Evolutionary conservation across 805 yeast genomes (phyloP).

Genomic region (Candida ponderosae): DNA sequence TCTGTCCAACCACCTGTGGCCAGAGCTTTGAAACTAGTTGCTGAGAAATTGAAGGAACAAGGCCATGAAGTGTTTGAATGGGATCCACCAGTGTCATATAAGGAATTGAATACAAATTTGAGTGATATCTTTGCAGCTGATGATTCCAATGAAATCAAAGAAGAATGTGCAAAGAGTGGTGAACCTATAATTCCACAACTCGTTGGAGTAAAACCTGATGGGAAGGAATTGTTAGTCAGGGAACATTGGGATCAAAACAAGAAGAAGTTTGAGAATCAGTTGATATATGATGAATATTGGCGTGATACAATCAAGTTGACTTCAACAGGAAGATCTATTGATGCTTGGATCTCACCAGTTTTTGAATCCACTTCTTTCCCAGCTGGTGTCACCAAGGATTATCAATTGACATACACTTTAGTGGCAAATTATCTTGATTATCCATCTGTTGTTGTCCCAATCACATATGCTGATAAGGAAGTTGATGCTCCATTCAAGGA

Average conservation of each 20-base stretch:
- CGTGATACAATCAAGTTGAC: conserved; percentile 23
- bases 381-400: too few relatives aligned
- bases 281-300: conserved; percentile 31
- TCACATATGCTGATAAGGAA: conserved; percentile 25
- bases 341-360: conserved; percentile 42
- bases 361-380: too few relatives aligned
- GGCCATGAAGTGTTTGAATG: conserved; percentile 38
- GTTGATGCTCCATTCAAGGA: conserved; percentile 20
- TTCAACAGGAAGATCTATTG: conserved; percentile 31
- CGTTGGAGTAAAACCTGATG: conserved; percentile 16
- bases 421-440: conserved; percentile 27
- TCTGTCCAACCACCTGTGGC: conserved; percentile 50
- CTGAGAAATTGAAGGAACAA: conserved; percentile 17
- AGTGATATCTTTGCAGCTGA: conserved; percentile 25
- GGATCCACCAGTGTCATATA: conserved; percentile 26
- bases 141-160: conserved; percentile 24
- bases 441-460: conserved; percentile 30
- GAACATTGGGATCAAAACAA: conserved; percentile 35
- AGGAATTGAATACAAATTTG: conserved; percentile 18
- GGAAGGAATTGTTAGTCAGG: conserved; percentile 6
- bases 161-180: conserved; percentile 19
- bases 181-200: conserved; percentile 26
- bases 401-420: conserved; percentile 35
- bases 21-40: conserved; percentile 31
- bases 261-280: conserved; percentile 26